Evolutionary conservation across 202 grass and related monocot species (phyloP), one percentile per base, ranked within the genome.

Genomic region (Miscanthus sacchariflorus): DNA sequence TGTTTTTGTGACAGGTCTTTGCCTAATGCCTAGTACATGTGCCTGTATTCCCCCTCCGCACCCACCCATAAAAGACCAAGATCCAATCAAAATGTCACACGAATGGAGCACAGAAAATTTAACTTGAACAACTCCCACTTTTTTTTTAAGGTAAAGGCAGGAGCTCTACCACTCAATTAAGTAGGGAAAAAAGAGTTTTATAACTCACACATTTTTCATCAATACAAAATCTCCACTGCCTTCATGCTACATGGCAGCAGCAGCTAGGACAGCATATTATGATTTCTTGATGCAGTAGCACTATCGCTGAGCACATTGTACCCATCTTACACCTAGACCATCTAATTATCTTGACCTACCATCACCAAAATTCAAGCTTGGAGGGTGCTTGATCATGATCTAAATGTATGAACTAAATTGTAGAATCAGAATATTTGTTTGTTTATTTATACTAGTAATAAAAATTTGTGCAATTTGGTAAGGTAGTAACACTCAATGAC

Each of bases 261-360:
- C 39, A 68, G 46, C 27, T 30, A 86, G n/a, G 23, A 76, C 18
- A 23, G 28, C 7, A 18, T 38, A 40, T 61, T 42, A 43, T 70
- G 69, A n/a, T 33, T 71, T 86, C 10, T 72, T 72, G 12, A 82
- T 28, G 44, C 10, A 68, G 9, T 75, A 67, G 7, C 44, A 70
- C 63, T 36, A 27, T 58, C 7, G 39, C 12, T 58, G 6, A 58
- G 17, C 50, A 27, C 42, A 81, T 1, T 24, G 5, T 35, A 40
- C 30, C 10, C 18, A 45, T 52, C 28, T 86, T 30, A 12, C 39
- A 42, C 27, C 21, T 66, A 23, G 46, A 80, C 21, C 19, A 74
- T 73, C 61, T 11, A 15, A 70, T n/a, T 69, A n/a, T 68, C 17
- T 46, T 30, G 30, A 42, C 6, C 21, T 21, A 12, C 7, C 12